phyloP scores from a whole-genome alignment of 192 early-diverging fungal species.

The Backusella macrospora region DNA sequence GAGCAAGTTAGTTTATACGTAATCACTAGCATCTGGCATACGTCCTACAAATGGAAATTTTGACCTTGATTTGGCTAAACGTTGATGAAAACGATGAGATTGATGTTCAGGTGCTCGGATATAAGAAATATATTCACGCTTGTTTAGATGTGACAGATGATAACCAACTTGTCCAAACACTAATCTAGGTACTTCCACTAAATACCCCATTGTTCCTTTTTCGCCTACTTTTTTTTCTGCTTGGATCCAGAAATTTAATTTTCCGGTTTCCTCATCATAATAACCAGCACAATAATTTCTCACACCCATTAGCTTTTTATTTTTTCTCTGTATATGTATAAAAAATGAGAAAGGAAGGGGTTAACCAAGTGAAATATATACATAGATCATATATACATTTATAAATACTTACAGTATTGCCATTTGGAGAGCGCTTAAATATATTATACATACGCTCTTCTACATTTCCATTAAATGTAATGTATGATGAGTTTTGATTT shows the following conservation, averaged over 20 bases:
- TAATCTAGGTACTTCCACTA: conserved; percentile 33
- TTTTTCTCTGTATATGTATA: conserved; percentile 23
- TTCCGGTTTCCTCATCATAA: conserved; percentile 29
- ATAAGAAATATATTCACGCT: neutral
- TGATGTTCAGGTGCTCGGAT: neutral
- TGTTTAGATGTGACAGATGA: conserved; percentile 6
- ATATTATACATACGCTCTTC: conserved; percentile 73
- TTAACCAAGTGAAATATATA: neutral
- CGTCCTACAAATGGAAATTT: neutral
- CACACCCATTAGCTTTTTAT: conserved; percentile 37
- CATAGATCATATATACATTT: neutral
- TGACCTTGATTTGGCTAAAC: neutral
- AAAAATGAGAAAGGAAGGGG: neutral
- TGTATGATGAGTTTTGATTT: conserved; percentile 58
- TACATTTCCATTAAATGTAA: conserved; percentile 59
- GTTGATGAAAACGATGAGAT: neutral
- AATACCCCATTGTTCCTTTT: conserved; percentile 37
- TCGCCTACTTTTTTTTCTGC: conserved; percentile 30
- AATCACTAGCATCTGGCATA: neutral
- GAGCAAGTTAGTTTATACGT: neutral
- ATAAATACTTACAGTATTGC: conserved; percentile 37
- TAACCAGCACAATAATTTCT: conserved; percentile 39
- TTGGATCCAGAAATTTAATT: conserved; percentile 39
- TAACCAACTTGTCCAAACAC: conserved; percentile 34
- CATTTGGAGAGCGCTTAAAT: conserved; percentile 71